Base-by-base conservation (phyloP, 108 stramenopile species). In the Craspedostauros australis region DNA sequence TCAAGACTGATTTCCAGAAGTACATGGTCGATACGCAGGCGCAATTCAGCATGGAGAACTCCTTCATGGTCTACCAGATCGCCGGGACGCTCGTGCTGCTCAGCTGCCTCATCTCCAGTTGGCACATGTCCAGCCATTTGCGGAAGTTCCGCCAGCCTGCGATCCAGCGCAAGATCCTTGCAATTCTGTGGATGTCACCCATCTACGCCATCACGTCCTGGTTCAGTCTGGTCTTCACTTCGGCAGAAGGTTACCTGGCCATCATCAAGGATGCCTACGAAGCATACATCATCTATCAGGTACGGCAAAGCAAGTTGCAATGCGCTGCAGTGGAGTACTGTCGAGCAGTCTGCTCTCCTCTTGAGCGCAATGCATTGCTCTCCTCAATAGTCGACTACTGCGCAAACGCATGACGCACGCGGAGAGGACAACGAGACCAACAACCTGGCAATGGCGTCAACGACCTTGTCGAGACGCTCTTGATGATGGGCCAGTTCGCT, bases 141-240 rank as follows among this genome's bases (percentile, higher is more conserved):
- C 65, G 88, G 12, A 73, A 76, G 9, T 88, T 90, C 59, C 62
- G 84, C 30, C 80, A 93, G 58, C 95, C 95, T 15, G 62, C 80
- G 31, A 68, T 68, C 20, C 95, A 95, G 57, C 62, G 91, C 7
- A 88, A 89, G 55, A 85, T 95, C 44, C 54, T 91, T 32, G 95
- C 95, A 15, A 93, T 95, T 60, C 55, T 95, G 0, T 95, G 91
- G 91, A 95, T 95, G 95, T 81, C 76, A 22, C 85, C 90, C 16
- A 77, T 88, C 20, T 91, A 91, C 47, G 57, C 77, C 39, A 49
- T 86, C 27, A 91, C 91, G 7, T 75, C 72, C 33, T 95, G 91
- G 90, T 72, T 93, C 51, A 79, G 78, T 33, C 42, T 95, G 24
- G 88, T 95, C 1, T 71, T 88, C 43, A 83, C 84, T 0, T n/a